phyloP scores from a whole-genome alignment of 768 basidiomycete genomes.

The Xerocomus spinulosus region DNA sequence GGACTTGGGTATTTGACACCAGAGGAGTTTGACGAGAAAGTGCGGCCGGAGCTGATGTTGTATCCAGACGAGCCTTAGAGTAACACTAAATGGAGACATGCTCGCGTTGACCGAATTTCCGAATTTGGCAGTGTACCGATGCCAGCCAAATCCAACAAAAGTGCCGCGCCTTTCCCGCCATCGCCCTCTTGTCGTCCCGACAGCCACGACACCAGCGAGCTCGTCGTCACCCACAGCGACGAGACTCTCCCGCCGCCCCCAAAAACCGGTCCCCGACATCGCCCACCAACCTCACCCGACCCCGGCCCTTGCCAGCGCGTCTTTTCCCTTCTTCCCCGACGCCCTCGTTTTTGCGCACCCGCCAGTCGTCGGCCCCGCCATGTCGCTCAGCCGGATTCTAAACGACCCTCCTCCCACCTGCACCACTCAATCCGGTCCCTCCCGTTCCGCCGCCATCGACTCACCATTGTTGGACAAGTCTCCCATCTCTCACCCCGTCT shows the following conservation, averaged over 20 bases:
- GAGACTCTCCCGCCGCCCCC: neutral
- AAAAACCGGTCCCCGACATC: neutral
- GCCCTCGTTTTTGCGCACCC: neutral
- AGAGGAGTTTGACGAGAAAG: constrained; percentile 94
- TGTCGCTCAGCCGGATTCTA: constrained; percentile 78
- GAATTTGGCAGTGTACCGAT: constrained; percentile 31
- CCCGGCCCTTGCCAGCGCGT: neutral
- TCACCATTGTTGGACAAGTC: constrained; percentile 21
- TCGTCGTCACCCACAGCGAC: neutral
- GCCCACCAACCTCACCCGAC: neutral
- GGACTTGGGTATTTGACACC: constrained; percentile 77
- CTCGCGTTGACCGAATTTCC: constrained; percentile 19
- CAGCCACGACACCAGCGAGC: constrained; percentile 4
- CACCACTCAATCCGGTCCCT: constrained; percentile 24
- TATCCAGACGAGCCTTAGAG: constrained; percentile 53
- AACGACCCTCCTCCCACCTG: constrained; percentile 56
- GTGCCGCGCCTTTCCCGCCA: constrained; percentile 33
- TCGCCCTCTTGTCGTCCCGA: constrained; percentile 19
- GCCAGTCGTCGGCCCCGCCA: constrained; percentile 28
- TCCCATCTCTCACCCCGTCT: constrained; percentile 14
- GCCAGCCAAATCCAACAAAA: constrained; percentile 35
- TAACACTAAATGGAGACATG: neutral
- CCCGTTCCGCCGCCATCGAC: constrained; percentile 22
- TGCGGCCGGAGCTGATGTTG: constrained; percentile 88
- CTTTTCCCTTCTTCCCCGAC: neutral